Percentiles rank a stretch among this genome's conserved stretches.
Evolutionary conservation across 2,329 filamentous ascomycete species (phyloP).

Genomic region (Ophiostoma angusticollis): DNA sequence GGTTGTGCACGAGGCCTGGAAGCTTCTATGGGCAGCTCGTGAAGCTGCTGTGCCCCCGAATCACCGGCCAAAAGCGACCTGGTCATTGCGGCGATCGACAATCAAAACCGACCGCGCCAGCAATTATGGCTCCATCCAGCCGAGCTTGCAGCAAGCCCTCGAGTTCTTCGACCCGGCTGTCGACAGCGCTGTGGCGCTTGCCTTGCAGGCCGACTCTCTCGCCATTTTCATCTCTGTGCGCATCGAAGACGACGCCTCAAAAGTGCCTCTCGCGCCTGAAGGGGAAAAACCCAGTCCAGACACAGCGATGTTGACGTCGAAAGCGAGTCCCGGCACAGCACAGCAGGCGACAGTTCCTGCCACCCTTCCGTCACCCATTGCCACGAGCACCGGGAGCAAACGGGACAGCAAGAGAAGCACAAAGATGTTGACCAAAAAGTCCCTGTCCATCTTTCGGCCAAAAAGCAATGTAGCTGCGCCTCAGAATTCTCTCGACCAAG

Average conservation of each 20-base stretch:
- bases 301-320: too few species aligned
- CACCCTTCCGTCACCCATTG: neutral
- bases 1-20: slow-evolving; percentile 48
- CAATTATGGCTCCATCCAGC: neutral
- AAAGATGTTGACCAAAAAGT: neutral
- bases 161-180: slow-evolving; percentile 50
- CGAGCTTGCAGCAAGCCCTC: slow-evolving; percentile 43
- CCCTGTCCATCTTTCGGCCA: slow-evolving; percentile 1
- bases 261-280: too few species aligned
- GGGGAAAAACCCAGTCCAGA: too few species aligned
- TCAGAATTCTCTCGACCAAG: too few species aligned
- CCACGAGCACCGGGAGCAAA: too few species aligned
- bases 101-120: neutral
- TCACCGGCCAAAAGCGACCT: slow-evolving; percentile 45
- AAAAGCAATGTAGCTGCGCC: neutral
- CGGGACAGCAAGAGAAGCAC: neutral
- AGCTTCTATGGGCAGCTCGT: slow-evolving; percentile 35
- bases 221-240: slow-evolving; percentile 24
- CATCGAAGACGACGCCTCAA: neutral
- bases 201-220: slow-evolving; percentile 44
- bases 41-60: slow-evolving; percentile 30
- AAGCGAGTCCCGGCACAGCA: slow-evolving; percentile 5
- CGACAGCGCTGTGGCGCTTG: slow-evolving; percentile 43
- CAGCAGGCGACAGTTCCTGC: neutral
- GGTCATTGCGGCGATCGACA: slow-evolving; percentile 38